phyloP scores from a whole-genome alignment of 2,329 filamentous ascomycete species.

The Aureobasidium sp. region DNA sequence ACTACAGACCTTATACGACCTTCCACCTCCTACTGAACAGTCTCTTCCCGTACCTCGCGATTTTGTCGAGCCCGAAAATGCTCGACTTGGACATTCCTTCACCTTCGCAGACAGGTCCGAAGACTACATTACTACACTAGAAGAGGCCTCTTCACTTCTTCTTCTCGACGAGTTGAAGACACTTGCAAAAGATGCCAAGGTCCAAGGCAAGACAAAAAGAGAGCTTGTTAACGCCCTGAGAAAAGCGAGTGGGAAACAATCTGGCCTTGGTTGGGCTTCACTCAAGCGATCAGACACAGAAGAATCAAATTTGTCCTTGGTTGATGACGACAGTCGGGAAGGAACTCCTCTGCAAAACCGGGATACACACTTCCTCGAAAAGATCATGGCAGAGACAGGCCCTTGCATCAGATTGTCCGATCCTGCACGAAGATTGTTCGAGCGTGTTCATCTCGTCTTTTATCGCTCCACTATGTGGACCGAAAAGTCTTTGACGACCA shows the following conservation, averaged over 20 bases:
- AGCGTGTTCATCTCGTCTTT: slow-evolving; percentile 90
- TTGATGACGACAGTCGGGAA: slow-evolving; percentile 30
- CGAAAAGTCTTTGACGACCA: slow-evolving; percentile 89
- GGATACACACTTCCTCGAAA: slow-evolving; percentile 66
- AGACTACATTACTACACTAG: slow-evolving; percentile 64
- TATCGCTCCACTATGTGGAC: slow-evolving; percentile 96
- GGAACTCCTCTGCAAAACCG: slow-evolving; percentile 51
- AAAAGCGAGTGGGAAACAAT: slow-evolving; percentile 66
- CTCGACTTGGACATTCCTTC: slow-evolving; percentile 52
- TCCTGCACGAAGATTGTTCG: slow-evolving; percentile 70
- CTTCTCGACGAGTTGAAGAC: slow-evolving; percentile 81
- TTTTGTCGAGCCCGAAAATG: slow-evolving; percentile 40
- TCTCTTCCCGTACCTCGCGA: slow-evolving; percentile 42
- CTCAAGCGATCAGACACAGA: slow-evolving; percentile 58
- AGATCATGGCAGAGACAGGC: slow-evolving; percentile 70
- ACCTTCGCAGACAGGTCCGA: slow-evolving; percentile 75
- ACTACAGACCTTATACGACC: slow-evolving; percentile 51
- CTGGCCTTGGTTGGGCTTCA: slow-evolving; percentile 63
- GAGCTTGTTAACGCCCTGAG: slow-evolving; percentile 70
- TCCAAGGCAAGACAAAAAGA: slow-evolving; percentile 80
- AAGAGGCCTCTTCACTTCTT: slow-evolving; percentile 76
- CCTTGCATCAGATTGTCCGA: slow-evolving; percentile 76
- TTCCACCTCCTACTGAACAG: slow-evolving; percentile 45
- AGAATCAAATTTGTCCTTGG: slow-evolving; percentile 45
- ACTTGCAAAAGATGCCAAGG: slow-evolving; percentile 77